Evolutionary conservation across 2,329 filamentous ascomycete genomes (phyloP).

Genomic region (Neofusicoccum umdonicola): DNA sequence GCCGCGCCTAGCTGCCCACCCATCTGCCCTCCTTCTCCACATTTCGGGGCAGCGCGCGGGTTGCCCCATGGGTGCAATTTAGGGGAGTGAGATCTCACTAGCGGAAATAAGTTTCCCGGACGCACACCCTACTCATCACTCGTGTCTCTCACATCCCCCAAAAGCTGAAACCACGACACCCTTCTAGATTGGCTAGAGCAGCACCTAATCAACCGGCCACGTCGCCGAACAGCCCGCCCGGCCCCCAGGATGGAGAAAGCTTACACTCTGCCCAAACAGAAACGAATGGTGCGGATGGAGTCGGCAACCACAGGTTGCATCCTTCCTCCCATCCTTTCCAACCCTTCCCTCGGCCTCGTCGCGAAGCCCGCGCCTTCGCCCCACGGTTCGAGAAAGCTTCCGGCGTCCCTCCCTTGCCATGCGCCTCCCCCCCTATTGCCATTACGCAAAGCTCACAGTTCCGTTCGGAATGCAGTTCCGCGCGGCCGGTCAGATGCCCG

Average conservation of each 20-base stretch:
- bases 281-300: neutral
- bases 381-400: neutral
- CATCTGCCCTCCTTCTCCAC: neutral
- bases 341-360: neutral
- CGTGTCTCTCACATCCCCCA: too few species aligned
- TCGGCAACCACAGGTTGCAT: neutral
- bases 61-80: conserved; percentile 3
- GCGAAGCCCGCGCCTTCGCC: too few species aligned
- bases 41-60: conserved; percentile 2
- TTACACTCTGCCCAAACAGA: neutral
- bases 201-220: too few species aligned
- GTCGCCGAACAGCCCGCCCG: too few species aligned
- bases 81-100: neutral
- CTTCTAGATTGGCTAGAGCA: too few species aligned
- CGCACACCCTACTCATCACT: neutral
- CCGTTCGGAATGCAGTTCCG: too few species aligned
- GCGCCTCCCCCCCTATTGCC: too few species aligned
- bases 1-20: neutral
- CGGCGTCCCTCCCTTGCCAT: neutral
- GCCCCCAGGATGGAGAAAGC: neutral
- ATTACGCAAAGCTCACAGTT: too few species aligned
- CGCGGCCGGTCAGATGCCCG: too few species aligned
- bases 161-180: too few species aligned
- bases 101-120: conserved; percentile 3
- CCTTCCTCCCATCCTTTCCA: neutral